A percentile compares a stretch with the other conserved stretches of the same genome.
Evolutionary conservation across 2,329 filamentous ascomycete genomes (phyloP).

Genomic region (Verticillium albo-atrum): DNA sequence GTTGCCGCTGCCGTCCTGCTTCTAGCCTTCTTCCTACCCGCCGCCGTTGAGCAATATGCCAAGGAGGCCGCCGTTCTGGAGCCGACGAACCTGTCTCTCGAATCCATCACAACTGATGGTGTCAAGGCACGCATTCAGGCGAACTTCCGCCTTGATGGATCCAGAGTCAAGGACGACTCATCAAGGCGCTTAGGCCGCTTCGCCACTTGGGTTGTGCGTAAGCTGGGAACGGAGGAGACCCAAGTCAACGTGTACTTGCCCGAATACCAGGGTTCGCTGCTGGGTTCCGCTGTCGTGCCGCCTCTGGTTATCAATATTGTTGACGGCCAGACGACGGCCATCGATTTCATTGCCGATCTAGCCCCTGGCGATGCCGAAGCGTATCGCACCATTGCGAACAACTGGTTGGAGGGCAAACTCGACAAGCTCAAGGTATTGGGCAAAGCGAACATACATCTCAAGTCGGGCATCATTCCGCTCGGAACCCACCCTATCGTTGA

Average conservation of each 20-base stretch:
- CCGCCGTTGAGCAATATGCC: slow-evolving; percentile 78
- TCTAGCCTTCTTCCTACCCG: slow-evolving; percentile 76
- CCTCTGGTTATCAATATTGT: slow-evolving; percentile 70
- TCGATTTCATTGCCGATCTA: slow-evolving; percentile 77
- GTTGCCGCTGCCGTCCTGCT: slow-evolving; percentile 65
- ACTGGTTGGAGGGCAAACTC: slow-evolving; percentile 80
- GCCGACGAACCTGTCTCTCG: slow-evolving; percentile 78
- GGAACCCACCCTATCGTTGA: slow-evolving; percentile 74
- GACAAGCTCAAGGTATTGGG: slow-evolving; percentile 67
- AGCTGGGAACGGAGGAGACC: slow-evolving; percentile 70
- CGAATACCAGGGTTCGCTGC: slow-evolving; percentile 70
- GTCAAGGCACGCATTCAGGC: slow-evolving; percentile 77
- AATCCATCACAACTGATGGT: slow-evolving; percentile 75
- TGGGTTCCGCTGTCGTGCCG: slow-evolving; percentile 75
- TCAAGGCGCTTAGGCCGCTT: slow-evolving; percentile 72
- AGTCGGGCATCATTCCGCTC: slow-evolving; percentile 73
- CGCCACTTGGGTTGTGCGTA: slow-evolving; percentile 73
- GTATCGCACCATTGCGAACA: slow-evolving; percentile 75
- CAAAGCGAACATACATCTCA: slow-evolving; percentile 67
- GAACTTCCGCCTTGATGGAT: slow-evolving; percentile 75
- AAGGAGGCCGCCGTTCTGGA: slow-evolving; percentile 78
- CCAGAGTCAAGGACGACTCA: slow-evolving; percentile 64
- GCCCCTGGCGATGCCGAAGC: slow-evolving; percentile 71
- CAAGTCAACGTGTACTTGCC: slow-evolving; percentile 75
- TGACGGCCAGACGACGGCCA: slow-evolving; percentile 69